Evolutionary conservation across 192 early-diverging fungal species (phyloP), one percentile per base, ranked within the genome.

Genomic region (Umbelopsis sp.): DNA sequence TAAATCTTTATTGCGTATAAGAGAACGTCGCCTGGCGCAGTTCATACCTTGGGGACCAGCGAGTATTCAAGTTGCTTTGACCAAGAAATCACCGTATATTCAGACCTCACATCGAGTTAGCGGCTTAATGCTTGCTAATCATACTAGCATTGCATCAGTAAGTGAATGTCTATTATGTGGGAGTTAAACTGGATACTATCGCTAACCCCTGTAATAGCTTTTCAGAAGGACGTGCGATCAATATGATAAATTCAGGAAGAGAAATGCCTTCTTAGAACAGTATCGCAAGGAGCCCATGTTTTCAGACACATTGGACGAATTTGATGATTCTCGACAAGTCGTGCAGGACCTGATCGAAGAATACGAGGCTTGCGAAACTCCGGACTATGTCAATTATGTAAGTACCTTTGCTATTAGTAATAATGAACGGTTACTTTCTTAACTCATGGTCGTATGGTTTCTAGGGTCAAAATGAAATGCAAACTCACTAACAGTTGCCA

Each of bases 1-100:
- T 84, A 98, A 99, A 82, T 96, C 95, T 44, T 82, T 99, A 66
- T 80, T 98, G 76, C 88, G 97, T 8, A 96, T 99, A 71, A 87
- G 97, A 34, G 97, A 99, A 77, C 89, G 96, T 31, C 84, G 94
- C 22, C 78, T 99, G 52, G 96, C 95, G 14, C 92, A 95, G 74
- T 99, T 99, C 77, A 98, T 99, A 69, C 98, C 98, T 25, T 99
- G 98, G 98, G 98, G 98, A 11, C 98, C 98, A 5, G 96, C 98
- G 16, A 95, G 93, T 77, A 98, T 99, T 74, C 98, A 99, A 77
- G 98, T 99, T 1, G 96, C 98, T 11, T 74, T 99, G 53, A 96
- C 96, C 3, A 89, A 91, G 47, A 96, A 96, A 76, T 94, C 92
- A 43, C 98, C 96, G 8, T 99, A 98, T 79, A 85, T 95, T 11